Base-by-base conservation (phyloP, 2,329 filamentous ascomycete species). In the Sporothrix inflata region DNA sequence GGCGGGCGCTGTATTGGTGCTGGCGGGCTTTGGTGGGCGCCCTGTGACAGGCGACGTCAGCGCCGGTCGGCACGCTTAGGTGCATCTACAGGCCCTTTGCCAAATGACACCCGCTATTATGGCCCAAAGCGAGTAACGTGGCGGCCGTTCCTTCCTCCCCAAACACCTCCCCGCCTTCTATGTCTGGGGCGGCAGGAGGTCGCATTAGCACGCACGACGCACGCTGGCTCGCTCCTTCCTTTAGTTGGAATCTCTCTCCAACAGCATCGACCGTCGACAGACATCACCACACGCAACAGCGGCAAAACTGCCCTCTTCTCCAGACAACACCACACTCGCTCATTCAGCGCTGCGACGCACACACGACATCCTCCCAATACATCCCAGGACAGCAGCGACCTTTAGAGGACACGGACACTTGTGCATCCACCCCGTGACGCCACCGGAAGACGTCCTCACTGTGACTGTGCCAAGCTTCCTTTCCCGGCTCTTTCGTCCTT, bases 81-180 rank as follows among this genome's bases (percentile, higher is more conserved):
- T 65, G 60, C 60, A 65, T 45, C 12, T 3, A 8, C 55, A 61
- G 55, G 55, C 30, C 51, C 6, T 21, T 19, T 16, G 8, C 5
- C 27, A 57, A 34, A 34, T 34, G 30, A 34, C 30, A 34, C 30
- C 30, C 30, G 6, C 30, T 6, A 34, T 34, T 63, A 63, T 63
- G 57, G 57, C 57, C 57, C 19, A 61, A 61, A 42, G 57, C 57
- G 57, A 61, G 57, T 24, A 40, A 34, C 57, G 57, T 61, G 57
- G 57, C 57, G 38, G 8, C 38, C 60, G 38, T 45, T 65, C 21
- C 38, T 65, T 65, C 40, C n/a, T 21, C 27, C 57, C n/a, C 8
- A 61, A 61, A 61, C 55, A 27, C 55, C 55, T 38, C 55, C 60
- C 60, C 60, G 21, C 60, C 60, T 65, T 65, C 40, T 63, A 27